Percentiles rank a stretch among this genome's conserved stretches.
Conservation (phyloP, 176 grass and related monocot genomes). For the Zizania latifolia region DNA sequence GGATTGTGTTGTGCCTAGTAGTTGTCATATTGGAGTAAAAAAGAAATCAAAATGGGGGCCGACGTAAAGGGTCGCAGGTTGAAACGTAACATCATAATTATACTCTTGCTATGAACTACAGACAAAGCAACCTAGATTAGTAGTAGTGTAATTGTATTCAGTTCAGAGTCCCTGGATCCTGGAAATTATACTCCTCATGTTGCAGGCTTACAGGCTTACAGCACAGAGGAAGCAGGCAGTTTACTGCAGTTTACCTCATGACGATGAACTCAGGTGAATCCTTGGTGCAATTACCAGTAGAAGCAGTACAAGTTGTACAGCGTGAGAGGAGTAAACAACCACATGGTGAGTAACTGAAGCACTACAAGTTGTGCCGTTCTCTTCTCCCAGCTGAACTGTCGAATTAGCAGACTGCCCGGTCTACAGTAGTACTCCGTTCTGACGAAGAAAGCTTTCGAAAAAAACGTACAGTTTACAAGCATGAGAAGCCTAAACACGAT, state of each 20-base stretch:
- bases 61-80: not conserved
- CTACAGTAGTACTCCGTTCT: no score
- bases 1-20: not conserved
- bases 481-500: no score
- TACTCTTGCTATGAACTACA: slow-evolving; percentile 27
- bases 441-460: no score
- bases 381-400: not conserved
- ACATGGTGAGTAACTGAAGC: not conserved
- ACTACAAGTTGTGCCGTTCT: not conserved
- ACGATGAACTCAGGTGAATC: not conserved
- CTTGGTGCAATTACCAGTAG: not conserved
- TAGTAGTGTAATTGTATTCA: not conserved
- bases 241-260: not conserved
- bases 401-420: no score
- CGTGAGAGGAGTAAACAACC: not conserved
- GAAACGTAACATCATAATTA: not conserved
- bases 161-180: not conserved
- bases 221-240: not conserved
- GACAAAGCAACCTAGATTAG: slow-evolving; percentile 29
- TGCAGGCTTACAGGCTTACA: not conserved
- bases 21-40: not conserved
- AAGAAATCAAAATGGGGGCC: not conserved
- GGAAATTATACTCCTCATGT: no score
- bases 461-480: no score
- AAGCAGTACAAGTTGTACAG: not conserved